A percentile compares a stretch with the other conserved stretches of the same genome.
Evolutionary conservation across 139 green algal genomes (phyloP).

Genomic region (Closterium sp.): DNA sequence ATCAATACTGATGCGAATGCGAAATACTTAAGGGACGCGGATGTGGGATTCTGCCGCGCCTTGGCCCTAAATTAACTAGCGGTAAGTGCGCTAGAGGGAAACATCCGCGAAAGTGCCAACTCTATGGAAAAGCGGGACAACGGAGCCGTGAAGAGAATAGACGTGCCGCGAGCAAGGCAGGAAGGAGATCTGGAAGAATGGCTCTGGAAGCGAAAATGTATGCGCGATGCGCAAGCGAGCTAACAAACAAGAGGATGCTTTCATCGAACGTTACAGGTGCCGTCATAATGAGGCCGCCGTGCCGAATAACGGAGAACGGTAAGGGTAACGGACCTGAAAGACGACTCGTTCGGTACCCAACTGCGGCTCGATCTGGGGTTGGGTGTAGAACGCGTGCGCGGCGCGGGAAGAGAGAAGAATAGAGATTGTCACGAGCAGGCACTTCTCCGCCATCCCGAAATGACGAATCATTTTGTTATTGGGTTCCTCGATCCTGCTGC

Average conservation of each 20-base stretch:
- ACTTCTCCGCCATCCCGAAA: neutral
- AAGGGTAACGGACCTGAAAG: slow-evolving; percentile 1
- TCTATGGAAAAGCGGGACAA: neutral
- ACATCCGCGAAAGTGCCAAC: neutral
- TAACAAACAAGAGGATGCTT: neutral
- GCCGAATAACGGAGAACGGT: neutral
- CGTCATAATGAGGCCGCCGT: neutral
- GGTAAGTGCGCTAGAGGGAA: neutral
- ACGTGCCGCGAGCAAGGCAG: too few relatives aligned
- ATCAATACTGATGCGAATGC: too few relatives aligned
- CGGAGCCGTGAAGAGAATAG: neutral
- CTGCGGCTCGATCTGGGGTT: neutral
- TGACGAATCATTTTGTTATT: neutral
- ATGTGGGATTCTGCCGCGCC: neutral
- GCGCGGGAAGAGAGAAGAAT: neutral
- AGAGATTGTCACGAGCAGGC: neutral
- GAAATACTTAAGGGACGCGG: neutral
- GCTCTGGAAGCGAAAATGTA: neutral
- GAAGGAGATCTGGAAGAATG: neutral
- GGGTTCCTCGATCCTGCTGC: neutral
- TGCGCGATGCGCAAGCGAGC: neutral
- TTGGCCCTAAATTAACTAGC: too few relatives aligned
- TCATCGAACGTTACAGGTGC: neutral
- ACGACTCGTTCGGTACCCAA: slow-evolving; percentile 1
- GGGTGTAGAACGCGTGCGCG: neutral